Base-by-base conservation (phyloP, 1,139 yeast genomes). In the Protomyces inundatus region DNA sequence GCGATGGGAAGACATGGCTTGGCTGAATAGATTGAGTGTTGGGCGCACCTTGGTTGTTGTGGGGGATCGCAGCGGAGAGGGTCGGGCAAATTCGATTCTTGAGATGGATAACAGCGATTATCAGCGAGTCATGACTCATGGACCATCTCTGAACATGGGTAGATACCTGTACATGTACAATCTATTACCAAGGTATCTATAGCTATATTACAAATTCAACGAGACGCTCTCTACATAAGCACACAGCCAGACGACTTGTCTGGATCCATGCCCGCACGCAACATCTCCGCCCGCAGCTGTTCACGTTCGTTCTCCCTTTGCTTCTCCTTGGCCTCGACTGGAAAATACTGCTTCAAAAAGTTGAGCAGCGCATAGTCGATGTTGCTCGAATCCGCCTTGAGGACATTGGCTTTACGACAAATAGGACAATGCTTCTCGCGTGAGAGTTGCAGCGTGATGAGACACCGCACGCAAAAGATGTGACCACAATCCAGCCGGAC, bases 381-480 rank as follows among this genome's bases (percentile, higher is more conserved):
- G 69, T 86, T 85, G 1, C 77, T 68, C 32, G 84, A 82, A 69
- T 85, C 86, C 0, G 91, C 90, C 52, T 75, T 66, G 68, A 79
- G 71, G 12, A 87, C 82, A 1, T 84, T 87, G 32, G 77, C 73
- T 30, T 79, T 78, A 58, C 93, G 76, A 72, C 93, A 87, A 52
- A 87, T 76, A 0, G 93, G 93, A 73, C 93, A 87, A 68, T 81
- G 80, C 50, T 80, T 79, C 68, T 83, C 84, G 7, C 74, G 75
- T 58, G 81, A 80, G 62, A 87, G 79, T 71, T 86, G 87, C 70
- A 87, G 71, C 69, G 85, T 85, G 16, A 87, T 86, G 66, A 86
- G 74, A 69, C 93, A 87, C 59, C 90, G 74, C 2, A 87, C 85
- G 73, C 93, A 87, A 72, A 86, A 87, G 35, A 85, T 75, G 71